Evolutionary conservation across 139 green algal genomes (phyloP).

Genomic region (Tetradesmus lagerheimii): DNA sequence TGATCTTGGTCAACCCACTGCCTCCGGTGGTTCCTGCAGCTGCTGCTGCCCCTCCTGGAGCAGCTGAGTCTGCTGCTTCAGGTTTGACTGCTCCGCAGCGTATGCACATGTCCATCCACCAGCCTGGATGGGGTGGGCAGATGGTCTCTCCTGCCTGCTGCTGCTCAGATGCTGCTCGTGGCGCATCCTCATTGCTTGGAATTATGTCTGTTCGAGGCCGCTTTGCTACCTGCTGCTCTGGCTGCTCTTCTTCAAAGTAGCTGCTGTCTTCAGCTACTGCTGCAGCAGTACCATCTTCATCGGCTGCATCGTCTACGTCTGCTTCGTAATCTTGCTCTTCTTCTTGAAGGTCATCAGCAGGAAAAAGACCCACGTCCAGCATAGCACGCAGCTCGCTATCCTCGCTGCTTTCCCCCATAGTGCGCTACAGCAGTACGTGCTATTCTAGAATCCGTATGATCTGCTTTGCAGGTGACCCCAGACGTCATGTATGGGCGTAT

Average conservation of each 20-base stretch:
- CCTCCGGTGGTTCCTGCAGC: background rate
- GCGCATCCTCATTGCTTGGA: background rate
- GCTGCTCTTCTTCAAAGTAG: background rate
- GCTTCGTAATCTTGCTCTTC: background rate
- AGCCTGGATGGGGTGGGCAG: conserved; percentile 79
- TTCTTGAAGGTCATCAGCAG: background rate
- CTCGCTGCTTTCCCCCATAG: conserved; percentile 7
- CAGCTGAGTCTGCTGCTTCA: conserved; percentile 28
- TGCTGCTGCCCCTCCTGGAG: background rate
- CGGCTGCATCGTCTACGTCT: background rate
- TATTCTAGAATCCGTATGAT: background rate
- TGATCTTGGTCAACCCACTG: conserved; percentile 20
- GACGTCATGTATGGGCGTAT: background rate
- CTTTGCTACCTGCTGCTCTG: background rate
- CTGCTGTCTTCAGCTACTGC: background rate
- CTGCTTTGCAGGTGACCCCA: background rate
- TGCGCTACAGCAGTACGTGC: background rate
- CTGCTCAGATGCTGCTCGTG: background rate
- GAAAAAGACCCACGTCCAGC: conserved; percentile 40
- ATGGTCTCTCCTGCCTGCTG: conserved; percentile 24
- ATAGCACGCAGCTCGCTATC: conserved; percentile 30
- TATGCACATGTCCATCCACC: conserved; percentile 85
- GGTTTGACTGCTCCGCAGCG: conserved; percentile 68
- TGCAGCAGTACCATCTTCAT: background rate
- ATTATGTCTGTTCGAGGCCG: background rate